phyloP scores from a whole-genome alignment of 345 rosid genomes.

The Arabis alpina region DNA sequence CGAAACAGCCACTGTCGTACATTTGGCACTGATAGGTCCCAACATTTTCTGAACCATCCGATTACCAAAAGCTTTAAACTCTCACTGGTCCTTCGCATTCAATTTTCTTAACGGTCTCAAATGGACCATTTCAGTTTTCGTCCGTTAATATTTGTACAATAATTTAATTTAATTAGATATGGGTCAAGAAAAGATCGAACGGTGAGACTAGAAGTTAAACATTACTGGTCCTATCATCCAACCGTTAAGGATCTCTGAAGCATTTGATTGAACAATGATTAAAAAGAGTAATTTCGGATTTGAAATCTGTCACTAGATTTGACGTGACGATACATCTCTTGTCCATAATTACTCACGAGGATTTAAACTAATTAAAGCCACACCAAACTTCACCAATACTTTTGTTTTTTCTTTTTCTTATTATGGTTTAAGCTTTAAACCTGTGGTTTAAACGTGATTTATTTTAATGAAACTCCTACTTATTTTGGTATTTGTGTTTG shows the following conservation, averaged over 20 bases:
- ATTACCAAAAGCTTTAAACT: conserved; percentile 38
- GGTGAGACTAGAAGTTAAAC: conserved; percentile 18
- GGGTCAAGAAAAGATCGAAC: conserved; percentile 18
- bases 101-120: conserved; percentile 39
- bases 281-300: conserved; percentile 29
- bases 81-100: conserved; percentile 44
- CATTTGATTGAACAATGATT: conserved; percentile 34
- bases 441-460: neutral
- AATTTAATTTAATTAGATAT: neutral
- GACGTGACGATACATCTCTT: conserved; percentile 36
- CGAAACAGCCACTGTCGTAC: conserved; percentile 36
- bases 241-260: conserved; percentile 30
- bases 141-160: conserved; percentile 6
- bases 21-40: conserved; percentile 38
- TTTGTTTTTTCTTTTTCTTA: neutral
- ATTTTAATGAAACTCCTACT: conserved; percentile 1
- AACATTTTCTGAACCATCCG: conserved; percentile 35
- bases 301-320: conserved; percentile 29
- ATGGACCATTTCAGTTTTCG: conserved; percentile 42
- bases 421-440: neutral
- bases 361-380: conserved; percentile 34
- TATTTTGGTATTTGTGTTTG: neutral
- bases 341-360: conserved; percentile 33
- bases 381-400: conserved; percentile 32
- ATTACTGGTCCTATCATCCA: conserved; percentile 29